These are phyloP conservation scores for Linum lewisii DNA, from an alignment of 345 rosid genomes.

Conservation along the genomic window DNA sequence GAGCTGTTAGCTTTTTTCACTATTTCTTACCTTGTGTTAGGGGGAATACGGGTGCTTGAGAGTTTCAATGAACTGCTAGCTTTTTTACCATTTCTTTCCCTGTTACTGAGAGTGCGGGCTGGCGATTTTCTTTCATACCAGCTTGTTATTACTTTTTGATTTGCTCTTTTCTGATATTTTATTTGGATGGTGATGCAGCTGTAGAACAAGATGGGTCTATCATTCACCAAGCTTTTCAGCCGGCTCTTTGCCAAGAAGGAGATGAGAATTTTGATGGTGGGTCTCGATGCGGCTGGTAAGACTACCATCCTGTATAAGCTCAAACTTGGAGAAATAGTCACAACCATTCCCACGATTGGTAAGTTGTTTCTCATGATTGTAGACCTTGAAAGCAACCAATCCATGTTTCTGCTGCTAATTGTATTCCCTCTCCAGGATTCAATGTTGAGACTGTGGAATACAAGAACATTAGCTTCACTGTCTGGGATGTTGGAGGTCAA, in stretches of 20 bases:
- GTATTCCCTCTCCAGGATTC: neutral
- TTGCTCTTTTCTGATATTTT: neutral
- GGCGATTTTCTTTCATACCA: neutral
- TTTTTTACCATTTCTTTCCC: too few species aligned
- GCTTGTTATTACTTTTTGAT: neutral
- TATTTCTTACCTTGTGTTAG: too few species aligned
- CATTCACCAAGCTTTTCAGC: conserved; percentile 3
- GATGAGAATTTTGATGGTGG: conserved; percentile 2
- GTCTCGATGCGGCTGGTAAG: conserved; percentile 5
- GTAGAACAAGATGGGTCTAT: neutral
- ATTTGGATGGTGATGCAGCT: neutral
- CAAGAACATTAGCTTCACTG: conserved; percentile 4
- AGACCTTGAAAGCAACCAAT: neutral
- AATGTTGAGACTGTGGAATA: conserved; percentile 5
- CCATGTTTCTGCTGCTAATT: neutral
- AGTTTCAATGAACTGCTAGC: too few species aligned
- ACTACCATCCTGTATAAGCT: conserved; percentile 4
- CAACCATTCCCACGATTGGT: conserved; percentile 3
- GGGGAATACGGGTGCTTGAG: too few species aligned
- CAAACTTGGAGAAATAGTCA: conserved; percentile 3
- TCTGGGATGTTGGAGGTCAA: conserved; percentile 5
- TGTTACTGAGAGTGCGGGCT: too few species aligned
- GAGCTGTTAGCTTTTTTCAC: too few species aligned
- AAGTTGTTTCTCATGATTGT: neutral
- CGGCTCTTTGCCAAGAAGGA: conserved; percentile 5